Percentiles rank a stretch among this genome's conserved stretches.
Evolutionary conservation across 1,284 basidiomycete genomes (phyloP).

Genomic region (Pholiota adiposa): DNA sequence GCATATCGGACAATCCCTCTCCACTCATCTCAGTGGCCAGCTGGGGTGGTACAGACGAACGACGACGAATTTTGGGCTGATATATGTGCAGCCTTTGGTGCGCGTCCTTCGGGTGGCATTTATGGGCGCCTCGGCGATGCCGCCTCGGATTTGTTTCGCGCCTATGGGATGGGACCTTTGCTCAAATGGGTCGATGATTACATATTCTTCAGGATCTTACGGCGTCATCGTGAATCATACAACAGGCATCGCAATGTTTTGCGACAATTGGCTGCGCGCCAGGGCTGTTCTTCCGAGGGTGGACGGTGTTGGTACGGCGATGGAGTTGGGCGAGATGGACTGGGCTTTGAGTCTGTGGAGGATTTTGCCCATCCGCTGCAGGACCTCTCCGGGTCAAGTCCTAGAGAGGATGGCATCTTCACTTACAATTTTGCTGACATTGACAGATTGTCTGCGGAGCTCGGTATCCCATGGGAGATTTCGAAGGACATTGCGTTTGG

Average conservation of each 20-base stretch:
- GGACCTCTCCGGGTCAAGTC: background rate
- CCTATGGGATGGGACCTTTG: no score
- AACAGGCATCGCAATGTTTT: slow-evolving; percentile 18
- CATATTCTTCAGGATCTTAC: background rate
- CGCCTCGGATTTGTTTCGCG: background rate
- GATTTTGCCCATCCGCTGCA: background rate
- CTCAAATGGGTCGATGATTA: background rate
- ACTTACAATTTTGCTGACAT: slow-evolving; percentile 34
- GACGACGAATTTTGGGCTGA: slow-evolving; percentile 32
- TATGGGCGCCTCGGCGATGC: background rate
- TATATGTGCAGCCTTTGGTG: slow-evolving; percentile 11
- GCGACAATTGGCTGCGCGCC: slow-evolving; percentile 17
- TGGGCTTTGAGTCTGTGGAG: slow-evolving; percentile 9
- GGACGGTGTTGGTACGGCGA: background rate
- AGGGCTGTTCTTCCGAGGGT: background rate
- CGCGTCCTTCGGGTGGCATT: background rate
- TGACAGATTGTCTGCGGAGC: slow-evolving; percentile 23
- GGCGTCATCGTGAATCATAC: slow-evolving; percentile 21
- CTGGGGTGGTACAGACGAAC: slow-evolving; percentile 28
- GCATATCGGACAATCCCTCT: slow-evolving; percentile 38
- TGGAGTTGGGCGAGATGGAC: background rate
- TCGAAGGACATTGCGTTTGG: slow-evolving; percentile 34
- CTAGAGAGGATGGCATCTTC: slow-evolving; percentile 19
- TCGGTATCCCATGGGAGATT: slow-evolving; percentile 38
- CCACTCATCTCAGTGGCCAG: slow-evolving; percentile 38